phyloP scores from a whole-genome alignment of 169 alveolate genomes.

The Sarcocystis neurona region DNA sequence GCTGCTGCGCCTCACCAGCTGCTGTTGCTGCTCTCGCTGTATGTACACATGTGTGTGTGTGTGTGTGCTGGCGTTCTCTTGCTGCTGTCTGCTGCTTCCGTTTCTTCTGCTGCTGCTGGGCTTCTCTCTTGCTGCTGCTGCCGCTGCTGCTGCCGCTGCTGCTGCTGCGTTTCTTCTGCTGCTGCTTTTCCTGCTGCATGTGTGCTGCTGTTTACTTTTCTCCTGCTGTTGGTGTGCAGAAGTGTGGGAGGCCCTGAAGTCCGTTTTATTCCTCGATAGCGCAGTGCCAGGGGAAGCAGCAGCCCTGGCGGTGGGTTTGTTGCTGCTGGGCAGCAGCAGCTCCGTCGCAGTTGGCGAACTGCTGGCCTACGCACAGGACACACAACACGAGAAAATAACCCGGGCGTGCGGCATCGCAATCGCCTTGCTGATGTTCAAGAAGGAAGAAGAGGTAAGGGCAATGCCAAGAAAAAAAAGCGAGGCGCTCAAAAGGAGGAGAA shows the following conservation, averaged over 20 bases:
- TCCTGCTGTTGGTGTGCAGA: too few species aligned
- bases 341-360: constrained; percentile 88
- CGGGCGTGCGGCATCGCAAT: constrained; percentile 95
- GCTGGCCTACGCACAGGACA: constrained; percentile 93
- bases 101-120: neutral
- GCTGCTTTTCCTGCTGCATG: neutral
- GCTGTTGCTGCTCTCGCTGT: too few species aligned
- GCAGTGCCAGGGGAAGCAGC: constrained; percentile 99
- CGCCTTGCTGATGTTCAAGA: constrained; percentile 92
- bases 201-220: neutral
- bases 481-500: too few species aligned
- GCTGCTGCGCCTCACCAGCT: too few species aligned
- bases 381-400: constrained; percentile 97
- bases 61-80: neutral
- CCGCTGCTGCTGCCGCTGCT: neutral
- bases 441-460: constrained; percentile 82
- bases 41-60: neutral
- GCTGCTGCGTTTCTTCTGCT: neutral
- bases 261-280: constrained; percentile 88
- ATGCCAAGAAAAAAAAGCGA: neutral
- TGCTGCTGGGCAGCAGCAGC: constrained; percentile 83
- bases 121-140: neutral
- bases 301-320: constrained; percentile 94
- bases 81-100: neutral
- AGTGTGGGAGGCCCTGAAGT: constrained; percentile 83